A percentile compares a stretch with the other conserved stretches of the same genome.
These are phyloP conservation scores for Dentipellis sp. DNA, from an alignment of 768 basidiomycete genomes.

Conservation along the genomic window DNA sequence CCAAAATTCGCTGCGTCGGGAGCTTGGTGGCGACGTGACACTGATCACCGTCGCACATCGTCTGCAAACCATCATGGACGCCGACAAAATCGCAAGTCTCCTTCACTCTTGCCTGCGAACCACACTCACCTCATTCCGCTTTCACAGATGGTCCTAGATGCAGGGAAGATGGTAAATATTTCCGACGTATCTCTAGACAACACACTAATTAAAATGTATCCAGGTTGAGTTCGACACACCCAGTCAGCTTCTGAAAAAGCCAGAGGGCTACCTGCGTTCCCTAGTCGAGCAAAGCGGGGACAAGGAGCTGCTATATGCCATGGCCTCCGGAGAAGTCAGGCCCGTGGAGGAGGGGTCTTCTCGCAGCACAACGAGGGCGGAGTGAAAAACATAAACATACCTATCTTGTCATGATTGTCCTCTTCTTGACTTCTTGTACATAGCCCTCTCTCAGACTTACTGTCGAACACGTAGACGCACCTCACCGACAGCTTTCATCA, in stretches of 20 bases:
- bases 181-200: neutral
- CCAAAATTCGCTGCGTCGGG: constrained; percentile 43
- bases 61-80: constrained; percentile 49
- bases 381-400: too few species aligned
- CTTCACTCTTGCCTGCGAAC: neutral
- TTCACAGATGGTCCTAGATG: constrained; percentile 33
- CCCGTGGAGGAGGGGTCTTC: neutral
- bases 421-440: too few species aligned
- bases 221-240: constrained; percentile 41
- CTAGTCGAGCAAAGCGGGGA: constrained; percentile 33
- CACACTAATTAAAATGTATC: neutral
- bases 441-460: too few species aligned
- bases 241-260: constrained; percentile 26
- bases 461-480: too few species aligned
- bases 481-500: too few species aligned
- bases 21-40: constrained; percentile 33
- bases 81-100: constrained; percentile 42
- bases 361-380: too few species aligned
- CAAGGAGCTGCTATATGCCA: constrained; percentile 24
- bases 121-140: neutral
- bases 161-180: constrained; percentile 28
- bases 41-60: constrained; percentile 54
- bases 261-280: constrained; percentile 25
- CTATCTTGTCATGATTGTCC: too few species aligned
- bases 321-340: constrained; percentile 11